Evolutionary conservation across 768 basidiomycete species (phyloP), one percentile per base, ranked within the genome.

Genomic region (Paxillus involutus): DNA sequence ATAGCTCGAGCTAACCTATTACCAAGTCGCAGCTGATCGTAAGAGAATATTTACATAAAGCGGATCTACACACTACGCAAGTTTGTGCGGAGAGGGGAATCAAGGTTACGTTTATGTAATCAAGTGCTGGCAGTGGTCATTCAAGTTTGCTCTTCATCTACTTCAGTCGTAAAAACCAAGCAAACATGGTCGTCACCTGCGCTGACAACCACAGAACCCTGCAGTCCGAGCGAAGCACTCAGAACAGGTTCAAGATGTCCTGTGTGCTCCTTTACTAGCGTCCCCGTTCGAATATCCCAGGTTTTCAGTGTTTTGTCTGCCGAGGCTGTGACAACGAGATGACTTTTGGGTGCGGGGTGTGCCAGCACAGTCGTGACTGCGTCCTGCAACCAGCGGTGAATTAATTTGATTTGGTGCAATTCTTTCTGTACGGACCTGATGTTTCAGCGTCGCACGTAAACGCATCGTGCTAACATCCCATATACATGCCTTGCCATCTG

Each of bases 381-480:
- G 64, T 97, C 94, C 92, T 97, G 55, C 12, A 61, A 50, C 8
- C 30, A 47, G 29, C n/a, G 35, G 42, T 67, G 43, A 62, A 51
- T 45, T 8, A 1, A n/a, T 19, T 14, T 19, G 24, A 24, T 32
- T 24, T 12, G 3, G 9, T 16, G n/a, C 0, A 8, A 19, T 24
- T 6, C 0, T 4, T n/a, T 40, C 7, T 16, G 29, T 49, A 75
- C 82, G 48, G 57, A 95, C 95, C 70, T 85, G 76, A 64, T 98
- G 95, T 57, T 87, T 77, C 6, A 97, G 74, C 13, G 90, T 94
- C 16, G 87, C 80, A 52, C 97, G 81, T 48, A 94, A 68, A 57
- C 89, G 80, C 80, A 91, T 91, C 24, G 92, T 95, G 47, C 80
- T 80, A 41, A 95, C 78, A 73, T 99, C 97, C 94, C 96, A 99